Conservation (phyloP, 2,329 filamentous ascomycete species). For the Cladosporium colombiae region DNA sequence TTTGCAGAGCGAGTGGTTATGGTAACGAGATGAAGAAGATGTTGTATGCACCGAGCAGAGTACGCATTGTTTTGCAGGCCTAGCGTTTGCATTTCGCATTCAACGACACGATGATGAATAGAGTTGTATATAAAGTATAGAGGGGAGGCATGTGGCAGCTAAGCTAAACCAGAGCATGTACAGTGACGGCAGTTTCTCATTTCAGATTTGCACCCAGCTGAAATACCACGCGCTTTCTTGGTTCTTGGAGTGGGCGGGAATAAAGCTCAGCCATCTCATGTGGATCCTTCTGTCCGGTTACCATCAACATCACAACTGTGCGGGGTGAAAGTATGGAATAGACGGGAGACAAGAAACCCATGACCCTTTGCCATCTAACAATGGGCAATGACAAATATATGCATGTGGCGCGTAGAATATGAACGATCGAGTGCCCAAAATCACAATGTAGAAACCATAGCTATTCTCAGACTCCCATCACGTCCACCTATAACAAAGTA, state of each 20-base stretch:
- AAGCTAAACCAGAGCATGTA: too few relatives aligned
- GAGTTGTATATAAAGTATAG: neutral
- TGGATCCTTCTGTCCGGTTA: neutral
- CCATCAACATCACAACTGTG: neutral
- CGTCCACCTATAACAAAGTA: neutral
- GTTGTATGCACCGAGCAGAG: slow-evolving; percentile 3
- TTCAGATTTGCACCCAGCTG: neutral
- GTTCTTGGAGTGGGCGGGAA: neutral
- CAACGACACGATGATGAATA: neutral
- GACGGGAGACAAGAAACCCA: neutral
- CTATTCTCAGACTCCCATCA: neutral
- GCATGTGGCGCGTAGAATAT: neutral
- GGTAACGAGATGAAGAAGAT: neutral
- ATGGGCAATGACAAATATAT: slow-evolving; percentile 1
- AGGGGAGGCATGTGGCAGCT: neutral
- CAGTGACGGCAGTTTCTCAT: neutral
- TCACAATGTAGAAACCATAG: neutral
- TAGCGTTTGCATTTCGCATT: neutral
- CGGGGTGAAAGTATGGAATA: neutral
- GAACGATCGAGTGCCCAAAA: neutral
- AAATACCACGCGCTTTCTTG: neutral
- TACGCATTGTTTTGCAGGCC: neutral
- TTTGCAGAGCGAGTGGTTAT: neutral
- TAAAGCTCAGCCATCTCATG: neutral
- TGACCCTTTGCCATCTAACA: neutral